Evolutionary conservation across 805 yeast species (phyloP).

Genomic region (Wickerhamiella occidentalis): DNA sequence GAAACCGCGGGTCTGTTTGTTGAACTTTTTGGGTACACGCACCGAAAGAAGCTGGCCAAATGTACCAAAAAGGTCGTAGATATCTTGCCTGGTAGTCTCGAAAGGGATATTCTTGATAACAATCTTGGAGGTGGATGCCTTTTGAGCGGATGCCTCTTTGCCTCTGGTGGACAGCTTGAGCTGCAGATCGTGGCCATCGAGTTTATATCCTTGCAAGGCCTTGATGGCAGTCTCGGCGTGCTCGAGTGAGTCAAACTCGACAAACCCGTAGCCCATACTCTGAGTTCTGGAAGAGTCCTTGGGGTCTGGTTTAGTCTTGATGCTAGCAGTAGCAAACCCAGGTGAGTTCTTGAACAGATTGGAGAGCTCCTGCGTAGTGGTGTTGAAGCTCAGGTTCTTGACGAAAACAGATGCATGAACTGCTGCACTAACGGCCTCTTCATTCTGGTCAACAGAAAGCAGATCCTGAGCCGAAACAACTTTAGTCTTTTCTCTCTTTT

Average conservation of each 20-base stretch:
- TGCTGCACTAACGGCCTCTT: slow-evolving; percentile 40
- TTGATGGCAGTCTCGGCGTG: slow-evolving; percentile 68
- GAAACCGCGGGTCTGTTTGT: slow-evolving; percentile 90
- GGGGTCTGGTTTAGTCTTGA: slow-evolving; percentile 81
- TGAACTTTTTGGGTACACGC: slow-evolving; percentile 91
- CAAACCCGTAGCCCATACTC: slow-evolving; percentile 98
- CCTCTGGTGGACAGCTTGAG: slow-evolving; percentile 79
- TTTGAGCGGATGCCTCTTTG: slow-evolving; percentile 23
- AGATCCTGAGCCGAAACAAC: slow-evolving; percentile 18
- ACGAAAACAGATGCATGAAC: slow-evolving; percentile 82
- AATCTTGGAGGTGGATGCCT: slow-evolving; percentile 40
- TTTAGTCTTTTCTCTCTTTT: slow-evolving; percentile 33
- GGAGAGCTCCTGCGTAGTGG: slow-evolving; percentile 46
- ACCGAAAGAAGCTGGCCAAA: slow-evolving; percentile 92
- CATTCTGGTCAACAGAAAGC: slow-evolving; percentile 21
- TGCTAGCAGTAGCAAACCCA: slow-evolving; percentile 73
- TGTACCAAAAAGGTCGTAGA: slow-evolving; percentile 83
- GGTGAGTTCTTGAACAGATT: slow-evolving; percentile 54
- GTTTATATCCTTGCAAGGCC: slow-evolving; percentile 58
- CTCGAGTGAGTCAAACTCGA: slow-evolving; percentile 67
- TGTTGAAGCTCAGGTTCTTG: slow-evolving; percentile 80
- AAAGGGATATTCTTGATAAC: slow-evolving; percentile 95
- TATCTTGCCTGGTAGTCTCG: slow-evolving; percentile 86
- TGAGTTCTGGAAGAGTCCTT: slow-evolving; percentile 50
- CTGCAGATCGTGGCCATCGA: slow-evolving; percentile 85